Percentiles rank a stretch among this genome's conserved stretches.
Conservation (phyloP, 768 basidiomycete species). For the Suillus americanus region DNA sequence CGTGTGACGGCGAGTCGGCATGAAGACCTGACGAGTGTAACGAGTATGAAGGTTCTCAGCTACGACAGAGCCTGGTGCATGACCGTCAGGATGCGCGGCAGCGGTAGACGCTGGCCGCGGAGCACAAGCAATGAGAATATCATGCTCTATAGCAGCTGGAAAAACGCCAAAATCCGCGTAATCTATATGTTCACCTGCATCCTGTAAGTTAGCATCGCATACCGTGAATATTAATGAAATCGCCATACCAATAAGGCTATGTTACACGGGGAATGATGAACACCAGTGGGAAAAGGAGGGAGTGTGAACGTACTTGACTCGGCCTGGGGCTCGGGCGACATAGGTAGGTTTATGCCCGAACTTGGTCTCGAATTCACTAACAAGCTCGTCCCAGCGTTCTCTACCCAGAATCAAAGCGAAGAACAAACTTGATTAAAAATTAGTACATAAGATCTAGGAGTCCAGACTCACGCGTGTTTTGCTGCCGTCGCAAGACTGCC, state of each 20-base stretch:
- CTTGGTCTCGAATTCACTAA: constrained; percentile 56
- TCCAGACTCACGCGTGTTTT: constrained; percentile 43
- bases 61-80: constrained; percentile 49
- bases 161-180: constrained; percentile 83
- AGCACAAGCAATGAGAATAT: constrained; percentile 77
- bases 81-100: constrained; percentile 19
- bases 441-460: not conserved
- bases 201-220: constrained; percentile 3
- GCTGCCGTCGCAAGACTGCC: constrained; percentile 51
- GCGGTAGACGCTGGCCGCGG: constrained; percentile 27
- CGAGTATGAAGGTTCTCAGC: constrained; percentile 62
- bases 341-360: constrained; percentile 69
- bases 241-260: constrained; percentile 35
- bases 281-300: not conserved
- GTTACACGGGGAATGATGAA: not conserved
- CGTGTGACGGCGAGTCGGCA: constrained; percentile 42
- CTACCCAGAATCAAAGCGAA: constrained; percentile 19
- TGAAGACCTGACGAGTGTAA: constrained; percentile 60
- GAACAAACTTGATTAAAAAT: not conserved
- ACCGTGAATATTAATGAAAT: constrained; percentile 18
- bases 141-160: constrained; percentile 82
- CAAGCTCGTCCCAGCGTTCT: constrained; percentile 60
- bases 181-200: constrained; percentile 79
- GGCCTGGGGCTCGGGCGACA: constrained; percentile 76
- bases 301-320: constrained; percentile 61